These are phyloP conservation scores for Kwoniella shivajii DNA, from an alignment of 1,284 basidiomycete genomes.

Conservation along the genomic window DNA sequence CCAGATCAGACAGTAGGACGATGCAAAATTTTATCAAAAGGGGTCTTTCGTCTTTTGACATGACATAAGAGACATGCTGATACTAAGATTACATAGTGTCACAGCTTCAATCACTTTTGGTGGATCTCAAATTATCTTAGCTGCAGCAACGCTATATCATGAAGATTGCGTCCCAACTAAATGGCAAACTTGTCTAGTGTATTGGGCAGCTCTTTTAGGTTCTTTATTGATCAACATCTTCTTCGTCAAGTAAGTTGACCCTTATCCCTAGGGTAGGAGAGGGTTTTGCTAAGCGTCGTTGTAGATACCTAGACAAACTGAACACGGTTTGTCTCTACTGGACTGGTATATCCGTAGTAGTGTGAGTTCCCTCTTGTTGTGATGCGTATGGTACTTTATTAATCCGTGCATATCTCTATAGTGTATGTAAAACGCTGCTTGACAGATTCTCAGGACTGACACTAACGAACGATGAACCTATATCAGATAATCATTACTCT, in stretches of 20 bases:
- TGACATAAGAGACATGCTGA: background rate
- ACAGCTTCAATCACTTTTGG: constrained; percentile 58
- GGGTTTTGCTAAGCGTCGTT: background rate
- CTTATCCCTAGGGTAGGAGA: background rate
- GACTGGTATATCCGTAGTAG: constrained; percentile 54
- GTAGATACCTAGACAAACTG: constrained; percentile 46
- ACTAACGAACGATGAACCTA: too few species aligned
- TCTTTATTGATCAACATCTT: constrained; percentile 53
- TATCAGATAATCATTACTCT: constrained; percentile 54
- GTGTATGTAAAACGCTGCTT: background rate
- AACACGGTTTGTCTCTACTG: constrained; percentile 56
- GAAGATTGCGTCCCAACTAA: constrained; percentile 52
- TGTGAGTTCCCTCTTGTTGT: constrained; percentile 31
- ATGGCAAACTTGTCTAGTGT: constrained; percentile 55
- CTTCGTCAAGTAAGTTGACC: constrained; percentile 42
- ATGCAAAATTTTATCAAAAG: too few species aligned
- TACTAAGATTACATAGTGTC: constrained; percentile 31
- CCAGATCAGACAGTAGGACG: too few species aligned
- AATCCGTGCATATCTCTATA: background rate
- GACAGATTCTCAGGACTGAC: background rate
- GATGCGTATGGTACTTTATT: background rate
- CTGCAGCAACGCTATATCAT: constrained; percentile 55
- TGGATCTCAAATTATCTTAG: constrained; percentile 56
- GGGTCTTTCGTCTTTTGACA: background rate
- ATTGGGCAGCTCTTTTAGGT: constrained; percentile 54